Conservation (phyloP, 1,139 yeast genomes). For the Saccharomyces uvarum region DNA sequence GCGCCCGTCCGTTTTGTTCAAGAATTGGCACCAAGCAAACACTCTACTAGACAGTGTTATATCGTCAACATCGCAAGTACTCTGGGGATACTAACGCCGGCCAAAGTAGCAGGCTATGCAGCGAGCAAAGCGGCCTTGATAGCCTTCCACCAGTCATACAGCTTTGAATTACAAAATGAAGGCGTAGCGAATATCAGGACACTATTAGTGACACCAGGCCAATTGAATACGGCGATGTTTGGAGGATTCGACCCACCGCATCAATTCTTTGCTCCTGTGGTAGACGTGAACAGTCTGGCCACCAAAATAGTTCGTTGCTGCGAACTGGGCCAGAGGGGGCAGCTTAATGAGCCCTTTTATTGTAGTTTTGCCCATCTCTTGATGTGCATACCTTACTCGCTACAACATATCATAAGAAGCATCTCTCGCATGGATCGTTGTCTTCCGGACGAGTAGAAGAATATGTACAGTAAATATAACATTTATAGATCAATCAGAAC, state of each 20-base stretch:
- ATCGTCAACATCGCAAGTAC: conserved; percentile 62
- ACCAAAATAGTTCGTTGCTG: conserved; percentile 37
- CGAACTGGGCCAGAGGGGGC: conserved; percentile 45
- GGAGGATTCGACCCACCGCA: conserved; percentile 51
- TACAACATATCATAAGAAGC: conserved; percentile 43
- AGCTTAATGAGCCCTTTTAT: conserved; percentile 51
- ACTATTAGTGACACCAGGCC: conserved; percentile 59
- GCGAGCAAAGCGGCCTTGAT: conserved; percentile 59
- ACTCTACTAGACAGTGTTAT: conserved; percentile 35
- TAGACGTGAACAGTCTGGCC: conserved; percentile 41
- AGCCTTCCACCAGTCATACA: conserved; percentile 52
- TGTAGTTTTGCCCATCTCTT: conserved; percentile 50
- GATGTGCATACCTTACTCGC: conserved; percentile 43
- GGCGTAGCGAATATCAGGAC: conserved; percentile 33
- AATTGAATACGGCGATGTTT: conserved; percentile 56
- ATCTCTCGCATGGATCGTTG: conserved; percentile 32
- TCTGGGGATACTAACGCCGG: conserved; percentile 65
- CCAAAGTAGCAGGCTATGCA: conserved; percentile 54
- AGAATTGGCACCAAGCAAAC: conserved; percentile 31
- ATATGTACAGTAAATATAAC: neutral
- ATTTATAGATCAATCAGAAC: neutral
- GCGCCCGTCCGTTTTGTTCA: conserved; percentile 49
- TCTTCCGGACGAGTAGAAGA: conserved; percentile 19
- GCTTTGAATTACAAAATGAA: conserved; percentile 39
- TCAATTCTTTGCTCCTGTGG: conserved; percentile 57